Evolutionary conservation across 176 grass and related monocot genomes (phyloP).

Genomic region (Bonia amplexicaulis): DNA sequence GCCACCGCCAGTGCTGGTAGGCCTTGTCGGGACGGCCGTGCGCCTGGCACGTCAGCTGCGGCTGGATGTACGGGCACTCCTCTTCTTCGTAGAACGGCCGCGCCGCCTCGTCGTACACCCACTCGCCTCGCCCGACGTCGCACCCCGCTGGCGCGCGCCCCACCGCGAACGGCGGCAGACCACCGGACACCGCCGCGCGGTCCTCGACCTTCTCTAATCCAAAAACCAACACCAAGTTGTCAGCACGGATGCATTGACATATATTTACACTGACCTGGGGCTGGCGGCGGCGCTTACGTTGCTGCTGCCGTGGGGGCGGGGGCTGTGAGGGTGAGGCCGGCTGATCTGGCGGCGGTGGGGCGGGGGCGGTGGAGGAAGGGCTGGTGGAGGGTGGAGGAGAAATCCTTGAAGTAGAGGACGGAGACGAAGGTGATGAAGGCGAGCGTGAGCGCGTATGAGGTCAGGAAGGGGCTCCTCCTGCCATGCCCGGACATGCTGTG

Average conservation of each 20-base stretch:
- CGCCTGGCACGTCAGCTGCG: constrained; percentile 74
- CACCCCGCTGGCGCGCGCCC: constrained; percentile 28
- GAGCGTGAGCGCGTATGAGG: constrained; percentile 61
- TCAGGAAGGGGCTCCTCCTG: constrained; percentile 32
- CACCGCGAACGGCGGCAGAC: constrained; percentile 9
- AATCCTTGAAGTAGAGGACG: constrained; percentile 78
- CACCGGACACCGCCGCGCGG: not conserved
- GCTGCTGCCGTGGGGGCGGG: not conserved
- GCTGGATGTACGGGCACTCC: constrained; percentile 91
- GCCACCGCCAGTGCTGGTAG: constrained; percentile 83
- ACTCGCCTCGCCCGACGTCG: constrained; percentile 48
- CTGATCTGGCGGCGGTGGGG: not conserved
- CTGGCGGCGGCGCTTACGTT: not conserved
- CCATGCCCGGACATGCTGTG: constrained; percentile 21
- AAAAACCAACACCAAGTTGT: not conserved
- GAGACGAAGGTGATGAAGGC: constrained; percentile 79
- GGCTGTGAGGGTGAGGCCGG: not conserved
- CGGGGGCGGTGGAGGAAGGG: constrained; percentile 47
- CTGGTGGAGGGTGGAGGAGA: constrained; percentile 56
- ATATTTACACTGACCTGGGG: not conserved
- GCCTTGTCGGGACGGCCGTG: constrained; percentile 69
- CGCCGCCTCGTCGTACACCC: constrained; percentile 76
- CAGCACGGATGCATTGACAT: not conserved
- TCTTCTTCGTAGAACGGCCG: constrained; percentile 67
- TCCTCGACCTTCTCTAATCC: constrained; percentile 5